phyloP scores from a whole-genome alignment of 176 grass and related monocot species.

The Phoenix dactylifera region DNA sequence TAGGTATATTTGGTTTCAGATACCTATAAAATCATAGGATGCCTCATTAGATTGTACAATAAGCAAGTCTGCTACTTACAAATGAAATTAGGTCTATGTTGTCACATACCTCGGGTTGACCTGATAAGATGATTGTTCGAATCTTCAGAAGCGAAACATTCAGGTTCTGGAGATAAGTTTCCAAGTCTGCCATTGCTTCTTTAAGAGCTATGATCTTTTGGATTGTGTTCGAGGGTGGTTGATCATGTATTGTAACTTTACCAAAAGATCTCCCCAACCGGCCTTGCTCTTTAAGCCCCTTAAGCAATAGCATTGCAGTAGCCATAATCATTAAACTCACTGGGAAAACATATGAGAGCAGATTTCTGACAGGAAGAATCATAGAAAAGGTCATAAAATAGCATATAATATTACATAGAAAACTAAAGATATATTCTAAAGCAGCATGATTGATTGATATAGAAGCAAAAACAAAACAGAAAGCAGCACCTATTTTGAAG shows the following conservation, averaged over 20 bases:
- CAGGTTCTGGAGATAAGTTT: conserved; percentile 81
- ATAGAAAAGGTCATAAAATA: conserved; percentile 7
- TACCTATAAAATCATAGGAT: no score
- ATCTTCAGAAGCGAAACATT: conserved; percentile 84
- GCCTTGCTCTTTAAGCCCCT: conserved; percentile 85
- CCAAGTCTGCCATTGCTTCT: conserved; percentile 85
- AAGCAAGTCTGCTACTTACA: background rate
- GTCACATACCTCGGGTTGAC: conserved; percentile 75
- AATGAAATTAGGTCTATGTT: conserved; percentile 15
- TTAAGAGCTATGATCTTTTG: conserved; percentile 91
- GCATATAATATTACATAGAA: no score
- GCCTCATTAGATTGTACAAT: no score
- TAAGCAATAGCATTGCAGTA: conserved; percentile 70
- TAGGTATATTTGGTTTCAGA: no score
- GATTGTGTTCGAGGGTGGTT: conserved; percentile 90
- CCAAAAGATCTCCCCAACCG: conserved; percentile 85
- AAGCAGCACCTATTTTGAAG: background rate
- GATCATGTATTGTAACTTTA: conserved; percentile 73
- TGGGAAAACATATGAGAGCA: conserved; percentile 70
- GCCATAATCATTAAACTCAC: conserved; percentile 54
- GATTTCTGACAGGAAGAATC: conserved; percentile 43
- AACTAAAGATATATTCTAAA: background rate
- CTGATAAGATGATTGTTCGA: conserved; percentile 57
- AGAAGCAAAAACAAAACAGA: background rate
- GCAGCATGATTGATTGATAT: background rate